A percentile compares a stretch with the other conserved stretches of the same genome.
These are phyloP conservation scores for Penicillium fuscoglaucum DNA, from an alignment of 2,329 filamentous ascomycete species.

Conservation along the genomic window DNA sequence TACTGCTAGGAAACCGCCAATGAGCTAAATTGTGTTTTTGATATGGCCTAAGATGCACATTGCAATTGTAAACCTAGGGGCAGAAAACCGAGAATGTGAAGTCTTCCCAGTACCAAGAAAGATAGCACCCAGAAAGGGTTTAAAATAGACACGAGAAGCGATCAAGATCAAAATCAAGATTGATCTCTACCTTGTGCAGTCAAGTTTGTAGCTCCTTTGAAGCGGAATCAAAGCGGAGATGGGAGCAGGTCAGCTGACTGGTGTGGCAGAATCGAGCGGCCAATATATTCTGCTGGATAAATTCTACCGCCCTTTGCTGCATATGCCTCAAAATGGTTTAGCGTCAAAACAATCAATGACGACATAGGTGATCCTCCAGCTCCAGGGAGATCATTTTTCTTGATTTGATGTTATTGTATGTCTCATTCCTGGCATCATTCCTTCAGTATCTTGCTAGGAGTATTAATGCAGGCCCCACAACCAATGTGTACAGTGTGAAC, in stretches of 20 bases:
- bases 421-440: background rate
- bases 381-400: background rate
- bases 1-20: slow-evolving; percentile 7
- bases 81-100: background rate
- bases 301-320: background rate
- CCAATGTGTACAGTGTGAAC: slow-evolving; percentile 17
- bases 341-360: slow-evolving; percentile 7
- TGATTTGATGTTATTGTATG: background rate
- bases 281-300: background rate
- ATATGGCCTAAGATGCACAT: slow-evolving; percentile 14
- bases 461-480: background rate
- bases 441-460: background rate
- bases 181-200: background rate
- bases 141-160: background rate
- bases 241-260: slow-evolving; percentile 2
- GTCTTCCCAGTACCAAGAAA: background rate
- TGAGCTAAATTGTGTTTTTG: slow-evolving; percentile 10
- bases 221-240: slow-evolving; percentile 6
- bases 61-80: slow-evolving; percentile 8
- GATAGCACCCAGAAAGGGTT: background rate
- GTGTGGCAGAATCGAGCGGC: slow-evolving; percentile 6
- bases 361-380: slow-evolving; percentile 5
- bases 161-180: slow-evolving; percentile 1
- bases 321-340: background rate
- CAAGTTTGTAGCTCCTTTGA: slow-evolving; percentile 10